Conservation (phyloP, 2,329 filamentous ascomycete species). For the Xylariaceae sp. region DNA sequence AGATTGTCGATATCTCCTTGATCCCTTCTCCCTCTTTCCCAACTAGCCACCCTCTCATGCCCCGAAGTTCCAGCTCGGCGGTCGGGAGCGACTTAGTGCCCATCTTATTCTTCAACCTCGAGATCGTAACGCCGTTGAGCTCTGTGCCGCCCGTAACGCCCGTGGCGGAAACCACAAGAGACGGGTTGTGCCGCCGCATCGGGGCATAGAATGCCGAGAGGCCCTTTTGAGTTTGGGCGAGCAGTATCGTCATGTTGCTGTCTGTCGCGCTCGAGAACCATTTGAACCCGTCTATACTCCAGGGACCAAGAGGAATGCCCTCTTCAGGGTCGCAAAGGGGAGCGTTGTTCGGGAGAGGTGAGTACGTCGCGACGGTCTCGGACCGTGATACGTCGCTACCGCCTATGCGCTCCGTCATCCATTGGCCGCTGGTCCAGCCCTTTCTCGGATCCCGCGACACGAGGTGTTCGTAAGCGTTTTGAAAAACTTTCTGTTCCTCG, state of each 20-base stretch:
- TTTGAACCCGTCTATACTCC: constrained; percentile 65
- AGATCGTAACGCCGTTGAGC: constrained; percentile 64
- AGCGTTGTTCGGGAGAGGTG: constrained; percentile 21
- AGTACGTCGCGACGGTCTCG: constrained; percentile 56
- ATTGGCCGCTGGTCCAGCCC: constrained; percentile 67
- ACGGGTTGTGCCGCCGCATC: constrained; percentile 42
- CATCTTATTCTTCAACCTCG: constrained; percentile 68
- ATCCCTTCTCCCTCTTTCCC: constrained; percentile 64
- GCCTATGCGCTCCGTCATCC: constrained; percentile 67
- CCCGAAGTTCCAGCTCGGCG: constrained; percentile 63
- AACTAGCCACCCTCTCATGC: constrained; percentile 60
- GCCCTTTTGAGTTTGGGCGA: constrained; percentile 57
- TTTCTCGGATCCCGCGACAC: constrained; percentile 49
- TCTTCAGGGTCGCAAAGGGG: constrained; percentile 21
- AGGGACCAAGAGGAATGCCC: constrained; percentile 41
- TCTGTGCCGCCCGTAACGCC: constrained; percentile 40
- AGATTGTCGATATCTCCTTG: constrained; percentile 63
- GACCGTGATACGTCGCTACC: constrained; percentile 64
- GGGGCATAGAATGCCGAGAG: constrained; percentile 64
- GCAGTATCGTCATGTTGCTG: constrained; percentile 61
- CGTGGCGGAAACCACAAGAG: constrained; percentile 15
- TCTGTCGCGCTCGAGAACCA: constrained; percentile 71
- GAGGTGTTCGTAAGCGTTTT: constrained; percentile 51
- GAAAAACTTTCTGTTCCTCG: constrained; percentile 41
- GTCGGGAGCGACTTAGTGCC: constrained; percentile 67